Evolutionary conservation across 257 asterid species (phyloP).

Genomic region (Asclepias syriaca): DNA sequence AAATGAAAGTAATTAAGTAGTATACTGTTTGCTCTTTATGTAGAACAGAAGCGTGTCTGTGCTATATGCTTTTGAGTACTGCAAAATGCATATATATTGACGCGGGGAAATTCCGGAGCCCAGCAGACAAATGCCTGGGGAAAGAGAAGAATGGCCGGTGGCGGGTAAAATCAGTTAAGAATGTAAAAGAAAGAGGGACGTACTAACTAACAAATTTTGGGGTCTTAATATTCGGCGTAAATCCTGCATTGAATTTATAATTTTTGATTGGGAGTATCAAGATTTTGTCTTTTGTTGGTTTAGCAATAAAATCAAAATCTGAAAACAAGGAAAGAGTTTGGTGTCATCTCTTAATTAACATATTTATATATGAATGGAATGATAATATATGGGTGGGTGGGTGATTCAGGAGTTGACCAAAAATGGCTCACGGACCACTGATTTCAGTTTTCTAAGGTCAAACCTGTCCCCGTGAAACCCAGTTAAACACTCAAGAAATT

Average conservation of each 20-base stretch:
- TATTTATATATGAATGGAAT: not conserved
- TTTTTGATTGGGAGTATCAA: not conserved
- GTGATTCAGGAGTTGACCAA: not conserved
- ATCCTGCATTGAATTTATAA: constrained; percentile 8
- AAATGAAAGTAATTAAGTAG: not conserved
- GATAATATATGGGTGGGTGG: not conserved
- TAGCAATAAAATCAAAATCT: not conserved
- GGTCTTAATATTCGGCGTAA: constrained; percentile 17
- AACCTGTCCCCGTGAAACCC: constrained; percentile 6
- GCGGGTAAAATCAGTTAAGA: constrained; percentile 23
- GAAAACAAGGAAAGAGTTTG: not conserved
- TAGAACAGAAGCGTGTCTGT: not conserved
- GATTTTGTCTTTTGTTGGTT: constrained; percentile 11
- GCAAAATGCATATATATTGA: not conserved
- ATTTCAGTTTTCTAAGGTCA: constrained; percentile 8
- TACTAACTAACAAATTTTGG: constrained; percentile 13
- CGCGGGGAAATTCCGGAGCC: not conserved
- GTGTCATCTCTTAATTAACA: not conserved
- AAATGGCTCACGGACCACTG: not conserved
- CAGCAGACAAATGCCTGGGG: constrained; percentile 14
- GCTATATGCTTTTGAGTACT: not conserved
- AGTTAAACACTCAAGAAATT: not conserved
- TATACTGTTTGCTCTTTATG: not conserved
- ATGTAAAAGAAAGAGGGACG: not conserved
- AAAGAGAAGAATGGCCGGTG: constrained; percentile 2